Evolutionary conservation across 441 rosid genomes (phyloP).

Genomic region (Geranium incanum): DNA sequence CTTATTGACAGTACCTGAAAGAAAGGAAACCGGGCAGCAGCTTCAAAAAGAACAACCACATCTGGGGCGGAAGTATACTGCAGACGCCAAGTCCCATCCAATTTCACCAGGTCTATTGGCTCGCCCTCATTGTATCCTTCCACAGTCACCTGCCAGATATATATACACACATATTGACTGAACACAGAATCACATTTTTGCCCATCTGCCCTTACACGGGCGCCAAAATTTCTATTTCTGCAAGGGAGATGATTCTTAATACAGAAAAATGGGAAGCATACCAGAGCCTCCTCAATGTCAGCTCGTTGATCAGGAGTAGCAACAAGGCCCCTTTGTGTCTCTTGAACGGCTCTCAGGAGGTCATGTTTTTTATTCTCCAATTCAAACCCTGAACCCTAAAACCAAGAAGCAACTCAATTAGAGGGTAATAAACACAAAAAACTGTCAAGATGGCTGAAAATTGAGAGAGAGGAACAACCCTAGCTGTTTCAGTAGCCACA

Average conservation of each 20-base stretch:
- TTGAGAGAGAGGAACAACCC: constrained; percentile 35
- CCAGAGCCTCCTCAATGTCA: constrained; percentile 76
- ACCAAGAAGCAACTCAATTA: constrained; percentile 15
- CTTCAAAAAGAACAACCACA: constrained; percentile 72
- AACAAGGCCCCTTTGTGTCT: constrained; percentile 59
- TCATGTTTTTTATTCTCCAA: constrained; percentile 62
- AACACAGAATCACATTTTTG: not conserved
- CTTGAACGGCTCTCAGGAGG: constrained; percentile 56
- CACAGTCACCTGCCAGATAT: constrained; percentile 50
- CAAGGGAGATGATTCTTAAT: not conserved
- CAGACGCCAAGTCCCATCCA: constrained; percentile 94
- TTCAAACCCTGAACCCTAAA: constrained; percentile 50
- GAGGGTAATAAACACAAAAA: not conserved
- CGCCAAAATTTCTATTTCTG: not conserved
- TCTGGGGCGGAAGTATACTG: constrained; percentile 91
- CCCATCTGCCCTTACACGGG: not conserved
- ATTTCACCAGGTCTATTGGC: constrained; percentile 47
- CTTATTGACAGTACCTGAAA: constrained; percentile 46
- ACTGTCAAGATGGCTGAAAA: not conserved
- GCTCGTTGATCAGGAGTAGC: constrained; percentile 68
- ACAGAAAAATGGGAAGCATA: constrained; percentile 22
- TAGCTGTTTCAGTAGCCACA: constrained; percentile 33
- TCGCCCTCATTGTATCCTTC: constrained; percentile 61
- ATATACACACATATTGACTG: not conserved
- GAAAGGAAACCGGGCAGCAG: constrained; percentile 79